Conservation (phyloP, 2,329 filamentous ascomycete genomes). For the Leptographium lundbergii region DNA sequence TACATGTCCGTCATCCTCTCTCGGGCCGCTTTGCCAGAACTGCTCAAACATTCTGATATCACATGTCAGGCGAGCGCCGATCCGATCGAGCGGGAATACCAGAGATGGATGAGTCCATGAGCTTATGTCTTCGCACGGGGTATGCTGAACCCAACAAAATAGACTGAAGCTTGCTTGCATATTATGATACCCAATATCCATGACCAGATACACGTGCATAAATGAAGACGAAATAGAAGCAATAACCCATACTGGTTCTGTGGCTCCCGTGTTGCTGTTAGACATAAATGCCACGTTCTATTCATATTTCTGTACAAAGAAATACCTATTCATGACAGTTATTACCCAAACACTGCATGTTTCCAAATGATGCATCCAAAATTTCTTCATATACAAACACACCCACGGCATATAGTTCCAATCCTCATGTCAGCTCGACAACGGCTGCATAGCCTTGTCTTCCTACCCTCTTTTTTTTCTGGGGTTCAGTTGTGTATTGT, state of each 20-base stretch:
- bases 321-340: background rate
- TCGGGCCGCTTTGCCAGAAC: constrained; percentile 36
- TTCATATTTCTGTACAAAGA: background rate
- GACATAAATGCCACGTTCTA: background rate
- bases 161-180: background rate
- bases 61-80: constrained; percentile 32
- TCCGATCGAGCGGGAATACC: constrained; percentile 15
- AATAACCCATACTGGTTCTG: background rate
- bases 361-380: background rate
- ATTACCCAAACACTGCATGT: background rate
- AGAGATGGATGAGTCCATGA: constrained; percentile 12
- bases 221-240: background rate
- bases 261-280: too few relatives aligned
- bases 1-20: constrained; percentile 51
- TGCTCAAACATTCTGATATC: constrained; percentile 35
- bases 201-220: background rate
- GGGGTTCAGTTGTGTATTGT: background rate
- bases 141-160: background rate
- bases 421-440: background rate
- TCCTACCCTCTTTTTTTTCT: background rate
- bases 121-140: background rate
- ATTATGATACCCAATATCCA: background rate
- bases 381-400: background rate
- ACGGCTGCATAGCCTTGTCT: background rate
- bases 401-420: background rate